Evolutionary conservation across 1,139 yeast species (phyloP).

Genomic region (Dujonia santamariae): DNA sequence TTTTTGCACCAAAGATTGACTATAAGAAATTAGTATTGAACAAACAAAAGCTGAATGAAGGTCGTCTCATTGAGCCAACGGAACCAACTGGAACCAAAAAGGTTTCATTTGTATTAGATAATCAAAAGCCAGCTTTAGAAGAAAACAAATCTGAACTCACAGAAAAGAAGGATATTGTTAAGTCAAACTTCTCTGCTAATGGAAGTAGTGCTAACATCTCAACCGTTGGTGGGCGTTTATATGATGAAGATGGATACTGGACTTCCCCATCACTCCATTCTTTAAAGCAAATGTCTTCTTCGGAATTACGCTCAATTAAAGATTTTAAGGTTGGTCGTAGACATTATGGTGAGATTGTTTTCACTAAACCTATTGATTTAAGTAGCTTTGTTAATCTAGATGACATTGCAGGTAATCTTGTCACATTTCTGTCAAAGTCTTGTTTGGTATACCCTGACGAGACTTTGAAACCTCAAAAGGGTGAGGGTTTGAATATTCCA

Average conservation of each 20-base stretch:
- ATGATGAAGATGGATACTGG: constrained; percentile 73
- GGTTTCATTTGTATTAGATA: constrained; percentile 33
- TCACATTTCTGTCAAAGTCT: constrained; percentile 57
- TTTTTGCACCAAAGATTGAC: constrained; percentile 63
- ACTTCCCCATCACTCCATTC: constrained; percentile 72
- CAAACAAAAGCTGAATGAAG: constrained; percentile 20
- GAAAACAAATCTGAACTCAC: background rate
- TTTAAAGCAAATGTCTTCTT: constrained; percentile 54
- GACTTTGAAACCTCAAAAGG: constrained; percentile 56
- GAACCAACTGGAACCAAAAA: constrained; percentile 22
- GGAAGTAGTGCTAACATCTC: constrained; percentile 7
- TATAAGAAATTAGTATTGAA: constrained; percentile 59
- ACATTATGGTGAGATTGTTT: constrained; percentile 75
- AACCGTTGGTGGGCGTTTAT: constrained; percentile 3
- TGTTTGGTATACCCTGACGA: constrained; percentile 76
- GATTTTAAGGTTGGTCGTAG: constrained; percentile 77
- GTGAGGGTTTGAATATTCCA: constrained; percentile 81
- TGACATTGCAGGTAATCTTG: constrained; percentile 60
- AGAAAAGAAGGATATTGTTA: background rate
- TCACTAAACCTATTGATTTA: constrained; percentile 78
- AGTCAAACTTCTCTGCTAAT: constrained; percentile 1
- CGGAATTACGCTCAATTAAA: constrained; percentile 62
- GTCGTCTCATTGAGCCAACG: constrained; percentile 11
- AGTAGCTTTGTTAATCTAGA: constrained; percentile 58
- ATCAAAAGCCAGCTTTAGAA: no score